Base-by-base conservation (phyloP, 176 grass and related monocot species). In the Oryza officinalis region DNA sequence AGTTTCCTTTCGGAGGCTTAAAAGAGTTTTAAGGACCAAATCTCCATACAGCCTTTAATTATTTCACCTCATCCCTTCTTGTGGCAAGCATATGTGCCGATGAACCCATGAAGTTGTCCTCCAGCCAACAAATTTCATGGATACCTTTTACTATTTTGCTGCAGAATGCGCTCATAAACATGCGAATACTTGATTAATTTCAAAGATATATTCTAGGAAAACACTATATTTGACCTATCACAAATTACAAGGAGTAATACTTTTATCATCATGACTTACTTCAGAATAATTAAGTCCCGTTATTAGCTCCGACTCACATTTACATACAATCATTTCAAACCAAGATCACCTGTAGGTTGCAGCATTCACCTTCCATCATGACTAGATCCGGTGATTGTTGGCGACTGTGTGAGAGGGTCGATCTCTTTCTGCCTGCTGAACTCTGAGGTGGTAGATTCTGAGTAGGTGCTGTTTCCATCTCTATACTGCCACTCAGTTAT, bases 401-500 rank as follows among this genome's bases (percentile, higher is more conserved):
- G 78, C 12, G 78, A 80, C 28, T 15, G 18, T 18, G 65, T 69
- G 44, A 69, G 30, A 23, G 65, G 78, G 5, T 49, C 12, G 0
- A 14, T 47, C 18, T 80, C 64, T 9, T n/a, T 80, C 78, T 80
- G 78, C 43, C 27, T 22, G 17, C 25, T 52, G 64, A 68, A 35
- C 78, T 44, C 76, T 25, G 27, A 27, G 28, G 64, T 68, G 43
- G 13, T 23, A n/a, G 63, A 60, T 10, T 22, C n/a, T 1, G 14
- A n/a, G 54, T 47, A 70, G 64, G 33, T 59, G 0, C 49, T 74
- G 27, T 82, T 88, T 4, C 82, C n/a, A 8, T 87, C 88, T 22
- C 84, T 67, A 32, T 67, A 64, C 52, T 95, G 84, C 87, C 85
- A 90, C 46, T 91, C 90, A 77, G 82, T 86, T 69, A 94, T 71